Base-by-base conservation (phyloP, 2,329 filamentous ascomycete genomes). In the Aspergillus eucalypticola region DNA sequence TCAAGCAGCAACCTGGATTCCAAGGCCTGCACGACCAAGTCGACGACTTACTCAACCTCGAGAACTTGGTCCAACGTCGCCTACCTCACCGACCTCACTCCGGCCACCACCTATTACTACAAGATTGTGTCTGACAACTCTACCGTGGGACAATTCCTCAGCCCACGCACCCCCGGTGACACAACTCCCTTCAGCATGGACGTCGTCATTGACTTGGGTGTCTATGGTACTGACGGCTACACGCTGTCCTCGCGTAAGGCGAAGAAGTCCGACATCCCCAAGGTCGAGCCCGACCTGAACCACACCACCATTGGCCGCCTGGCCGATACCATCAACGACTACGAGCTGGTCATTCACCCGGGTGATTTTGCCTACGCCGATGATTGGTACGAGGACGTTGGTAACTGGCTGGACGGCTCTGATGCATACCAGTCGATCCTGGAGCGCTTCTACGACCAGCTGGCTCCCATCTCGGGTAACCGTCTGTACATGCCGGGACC, bases 71-170 rank as follows among this genome's bases (percentile, higher is more conserved):
- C 78, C 38, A 82, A 85, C 63, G 73, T 75, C 0, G 84, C 84
- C 0, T 75, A 75, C 2, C 70, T 87, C 35, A 74, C 75, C 0
- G 75, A 68, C 6, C 71, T 87, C 19, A 72, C 71, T 0, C 79
- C 84, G 0, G 83, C 80, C 0, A 85, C 83, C 1, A 84, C 78
- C 0, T 87, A 87, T 71, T 87, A 84, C 75, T 87, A 87, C 75
- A 79, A 84, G 73, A 85, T 86, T 52, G 76, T 75, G 8, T 85
- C 83, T 2, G 81, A 77, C 27, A 87, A 87, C 71, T 84, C 84
- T 0, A 83, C 69, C 3, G 74, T 83, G 8, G 78, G 81, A 35
- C 78, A 82, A 41, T 87, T 87, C 71, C 66, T 83, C 52, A 86
- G 82, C 63, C 80, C 83, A 3, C 81, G 84, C 0, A 60, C 73